phyloP scores from a whole-genome alignment of 352 stramenopile genomes.

The Pythium grandisporangium region DNA sequence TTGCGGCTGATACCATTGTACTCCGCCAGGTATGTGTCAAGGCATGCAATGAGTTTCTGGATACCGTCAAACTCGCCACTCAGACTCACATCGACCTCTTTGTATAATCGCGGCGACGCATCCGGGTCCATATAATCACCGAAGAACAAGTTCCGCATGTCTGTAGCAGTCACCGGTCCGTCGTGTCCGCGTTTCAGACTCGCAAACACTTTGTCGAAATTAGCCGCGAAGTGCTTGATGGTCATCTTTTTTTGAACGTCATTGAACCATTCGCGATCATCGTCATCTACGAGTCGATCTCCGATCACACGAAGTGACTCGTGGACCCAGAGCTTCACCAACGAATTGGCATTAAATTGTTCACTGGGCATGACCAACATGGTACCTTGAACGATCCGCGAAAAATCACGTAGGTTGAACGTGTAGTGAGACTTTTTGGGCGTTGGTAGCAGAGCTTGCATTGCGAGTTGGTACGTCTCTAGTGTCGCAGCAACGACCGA shows the following conservation, averaged over 20 bases:
- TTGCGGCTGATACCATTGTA: constrained; percentile 92
- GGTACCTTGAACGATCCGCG: constrained; percentile 89
- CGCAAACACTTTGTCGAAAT: constrained; percentile 86
- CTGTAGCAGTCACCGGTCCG: constrained; percentile 52
- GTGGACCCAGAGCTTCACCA: constrained; percentile 92
- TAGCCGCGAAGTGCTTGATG: constrained; percentile 79
- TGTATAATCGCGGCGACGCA: constrained; percentile 66
- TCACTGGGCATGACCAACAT: constrained; percentile 85
- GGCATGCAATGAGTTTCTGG: constrained; percentile 62
- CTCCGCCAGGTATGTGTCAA: constrained; percentile 87
- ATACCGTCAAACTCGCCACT: constrained; percentile 74
- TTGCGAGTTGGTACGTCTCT: constrained; percentile 85
- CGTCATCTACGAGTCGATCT: constrained; percentile 89
- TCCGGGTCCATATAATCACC: constrained; percentile 87
- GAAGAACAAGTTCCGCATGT: constrained; percentile 91
- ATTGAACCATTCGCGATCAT: constrained; percentile 91
- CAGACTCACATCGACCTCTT: constrained; percentile 65
- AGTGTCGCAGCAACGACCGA: constrained; percentile 85
- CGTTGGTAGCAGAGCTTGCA: constrained; percentile 84
- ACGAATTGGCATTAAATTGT: constrained; percentile 61
- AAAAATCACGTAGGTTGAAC: constrained; percentile 94
- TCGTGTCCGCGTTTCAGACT: constrained; percentile 65
- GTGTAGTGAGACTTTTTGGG: constrained; percentile 95
- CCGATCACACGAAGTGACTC: constrained; percentile 93
- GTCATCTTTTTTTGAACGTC: constrained; percentile 82